Conservation (phyloP, 2,329 filamentous ascomycete species). For the Didymella pinodella region DNA sequence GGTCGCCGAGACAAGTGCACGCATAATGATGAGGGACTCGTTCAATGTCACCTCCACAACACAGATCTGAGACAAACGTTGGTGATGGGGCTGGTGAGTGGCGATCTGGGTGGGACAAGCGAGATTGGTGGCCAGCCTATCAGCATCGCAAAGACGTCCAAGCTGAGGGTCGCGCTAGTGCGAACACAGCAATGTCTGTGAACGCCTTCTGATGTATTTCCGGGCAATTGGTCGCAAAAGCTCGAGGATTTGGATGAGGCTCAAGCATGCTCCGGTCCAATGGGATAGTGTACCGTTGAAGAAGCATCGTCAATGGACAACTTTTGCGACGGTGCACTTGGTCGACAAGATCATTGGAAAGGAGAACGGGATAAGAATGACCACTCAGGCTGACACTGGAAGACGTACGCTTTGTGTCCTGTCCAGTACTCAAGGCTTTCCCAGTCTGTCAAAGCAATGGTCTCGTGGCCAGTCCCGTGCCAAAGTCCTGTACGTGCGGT, state of each 20-base stretch:
- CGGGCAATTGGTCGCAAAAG: constrained; percentile 7
- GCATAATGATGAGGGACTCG: constrained; percentile 1
- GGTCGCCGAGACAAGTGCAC: constrained; percentile 8
- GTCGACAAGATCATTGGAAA: constrained; percentile 7
- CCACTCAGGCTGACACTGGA: background rate
- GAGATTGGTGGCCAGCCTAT: constrained; percentile 16
- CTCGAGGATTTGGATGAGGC: constrained; percentile 8
- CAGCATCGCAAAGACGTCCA: background rate
- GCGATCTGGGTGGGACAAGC: constrained; percentile 12
- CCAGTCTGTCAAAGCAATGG: background rate
- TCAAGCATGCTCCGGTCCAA: constrained; percentile 14
- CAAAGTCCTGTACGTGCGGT: background rate
- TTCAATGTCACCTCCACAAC: constrained; percentile 8
- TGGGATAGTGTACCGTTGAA: background rate
- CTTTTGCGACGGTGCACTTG: background rate
- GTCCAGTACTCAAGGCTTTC: background rate
- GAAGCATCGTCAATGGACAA: constrained; percentile 4
- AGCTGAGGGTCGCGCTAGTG: constrained; percentile 1
- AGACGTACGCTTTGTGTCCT: background rate
- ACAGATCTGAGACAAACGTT: constrained; percentile 11
- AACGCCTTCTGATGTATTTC: constrained; percentile 11
- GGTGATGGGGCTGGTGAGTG: constrained; percentile 7
- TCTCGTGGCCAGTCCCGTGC: background rate
- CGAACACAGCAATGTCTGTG: constrained; percentile 6
- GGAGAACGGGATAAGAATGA: background rate